Evolutionary conservation across 164 flowering plant genomes (phyloP).

Genomic region (Amborella trichopoda): DNA sequence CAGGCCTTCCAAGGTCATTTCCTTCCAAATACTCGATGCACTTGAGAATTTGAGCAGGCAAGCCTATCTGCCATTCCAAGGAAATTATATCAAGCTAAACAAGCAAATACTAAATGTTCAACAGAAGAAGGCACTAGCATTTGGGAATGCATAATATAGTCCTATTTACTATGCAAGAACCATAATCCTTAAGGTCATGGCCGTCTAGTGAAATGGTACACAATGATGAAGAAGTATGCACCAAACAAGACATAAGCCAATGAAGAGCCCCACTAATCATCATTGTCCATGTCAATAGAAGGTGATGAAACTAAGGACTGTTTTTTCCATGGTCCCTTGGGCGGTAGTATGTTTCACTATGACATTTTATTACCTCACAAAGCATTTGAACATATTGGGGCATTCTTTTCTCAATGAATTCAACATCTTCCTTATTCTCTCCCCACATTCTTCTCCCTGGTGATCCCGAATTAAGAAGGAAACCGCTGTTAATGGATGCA

Average conservation of each 20-base stretch:
- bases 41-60: conserved; percentile 51
- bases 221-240: no score
- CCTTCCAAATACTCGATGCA: conserved; percentile 64
- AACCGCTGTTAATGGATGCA: conserved; percentile 89
- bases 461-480: conserved; percentile 67
- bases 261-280: no score
- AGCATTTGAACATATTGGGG: conserved; percentile 65
- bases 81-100: not conserved
- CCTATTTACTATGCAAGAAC: no score
- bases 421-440: conserved; percentile 59
- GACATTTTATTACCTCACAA: conserved; percentile 44
- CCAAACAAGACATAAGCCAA: no score
- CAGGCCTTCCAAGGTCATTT: conserved; percentile 61
- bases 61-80: conserved; percentile 46
- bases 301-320: no score
- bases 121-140: no score
- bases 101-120: not conserved
- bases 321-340: no score
- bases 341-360: no score
- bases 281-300: no score
- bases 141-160: no score
- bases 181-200: no score
- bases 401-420: conserved; percentile 66
- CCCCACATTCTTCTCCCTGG: conserved; percentile 61
- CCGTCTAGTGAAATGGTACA: no score